phyloP scores from a whole-genome alignment of 108 stramenopile genomes.

The Skeletonema grethae region DNA sequence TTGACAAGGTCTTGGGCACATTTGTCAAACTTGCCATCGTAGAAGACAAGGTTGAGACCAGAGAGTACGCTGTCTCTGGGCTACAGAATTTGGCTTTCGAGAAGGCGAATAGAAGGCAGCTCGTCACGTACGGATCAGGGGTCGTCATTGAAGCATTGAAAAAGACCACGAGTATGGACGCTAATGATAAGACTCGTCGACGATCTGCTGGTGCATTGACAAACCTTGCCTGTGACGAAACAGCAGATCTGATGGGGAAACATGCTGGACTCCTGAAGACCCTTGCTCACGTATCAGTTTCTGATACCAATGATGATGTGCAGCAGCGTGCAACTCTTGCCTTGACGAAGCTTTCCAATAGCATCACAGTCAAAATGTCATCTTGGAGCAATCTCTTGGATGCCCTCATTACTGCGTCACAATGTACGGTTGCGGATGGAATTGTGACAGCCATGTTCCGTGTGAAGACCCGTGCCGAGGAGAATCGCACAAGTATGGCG shows the following conservation, averaged over 20 bases:
- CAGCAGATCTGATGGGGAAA: constrained; percentile 69
- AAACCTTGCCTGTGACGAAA: constrained; percentile 83
- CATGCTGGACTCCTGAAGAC: constrained; percentile 76
- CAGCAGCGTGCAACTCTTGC: constrained; percentile 78
- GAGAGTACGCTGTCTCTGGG: constrained; percentile 84
- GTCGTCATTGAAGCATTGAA: constrained; percentile 81
- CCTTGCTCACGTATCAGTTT: constrained; percentile 64
- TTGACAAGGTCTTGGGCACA: constrained; percentile 74
- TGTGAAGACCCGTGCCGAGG: constrained; percentile 79
- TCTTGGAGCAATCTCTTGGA: constrained; percentile 64
- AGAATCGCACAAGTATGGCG: constrained; percentile 76
- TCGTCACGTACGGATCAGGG: constrained; percentile 67
- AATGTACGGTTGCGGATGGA: constrained; percentile 55
- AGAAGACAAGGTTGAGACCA: constrained; percentile 58
- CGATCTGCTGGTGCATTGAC: constrained; percentile 84
- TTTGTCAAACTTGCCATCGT: constrained; percentile 77
- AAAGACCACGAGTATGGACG: constrained; percentile 53
- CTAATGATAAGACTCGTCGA: constrained; percentile 73
- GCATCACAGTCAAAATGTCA: constrained; percentile 63
- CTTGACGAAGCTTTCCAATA: constrained; percentile 78
- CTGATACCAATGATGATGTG: constrained; percentile 73
- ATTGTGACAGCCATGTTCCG: constrained; percentile 78
- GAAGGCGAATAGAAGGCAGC: constrained; percentile 65
- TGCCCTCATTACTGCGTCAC: constrained; percentile 79
- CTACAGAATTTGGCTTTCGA: constrained; percentile 85